Conservation (phyloP, 2,329 filamentous ascomycete genomes). For the Clarireedia hainanense region DNA sequence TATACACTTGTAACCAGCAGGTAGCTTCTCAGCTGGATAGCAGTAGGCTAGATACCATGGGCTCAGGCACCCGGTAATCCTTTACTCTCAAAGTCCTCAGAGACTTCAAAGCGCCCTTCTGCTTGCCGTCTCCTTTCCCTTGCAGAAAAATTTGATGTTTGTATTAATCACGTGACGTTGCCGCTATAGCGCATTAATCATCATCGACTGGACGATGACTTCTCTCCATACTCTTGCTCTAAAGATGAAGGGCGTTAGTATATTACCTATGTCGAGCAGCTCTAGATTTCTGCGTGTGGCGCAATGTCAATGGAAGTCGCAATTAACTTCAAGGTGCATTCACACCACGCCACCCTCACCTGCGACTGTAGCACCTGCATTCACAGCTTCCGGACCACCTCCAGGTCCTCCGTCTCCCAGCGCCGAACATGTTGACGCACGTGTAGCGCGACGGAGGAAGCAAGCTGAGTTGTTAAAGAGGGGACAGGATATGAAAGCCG, state of each 20-base stretch:
- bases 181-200: too few species aligned
- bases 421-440: constrained; percentile 29
- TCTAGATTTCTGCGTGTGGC: constrained; percentile 9
- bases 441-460: constrained; percentile 42
- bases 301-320: background rate
- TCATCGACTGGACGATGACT: too few species aligned
- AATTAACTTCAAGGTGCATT: constrained; percentile 17
- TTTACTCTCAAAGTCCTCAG: too few species aligned
- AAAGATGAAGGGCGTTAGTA: constrained; percentile 26
- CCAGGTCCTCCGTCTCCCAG: constrained; percentile 45
- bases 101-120: too few species aligned
- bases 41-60: too few species aligned
- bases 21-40: too few species aligned
- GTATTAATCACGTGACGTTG: too few species aligned
- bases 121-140: too few species aligned
- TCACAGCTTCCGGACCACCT: constrained; percentile 51
- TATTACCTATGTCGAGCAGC: constrained; percentile 13
- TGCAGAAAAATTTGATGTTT: too few species aligned
- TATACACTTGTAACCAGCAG: too few species aligned
- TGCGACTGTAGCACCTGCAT: constrained; percentile 29
- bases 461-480: constrained; percentile 49
- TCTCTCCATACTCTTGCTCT: constrained; percentile 10
- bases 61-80: too few species aligned
- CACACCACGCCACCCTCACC: constrained; percentile 21
- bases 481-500: constrained; percentile 40